A percentile compares a stretch with the other conserved stretches of the same genome.
Conservation (phyloP, 441 rosid genomes). For the Breynia disticha region DNA sequence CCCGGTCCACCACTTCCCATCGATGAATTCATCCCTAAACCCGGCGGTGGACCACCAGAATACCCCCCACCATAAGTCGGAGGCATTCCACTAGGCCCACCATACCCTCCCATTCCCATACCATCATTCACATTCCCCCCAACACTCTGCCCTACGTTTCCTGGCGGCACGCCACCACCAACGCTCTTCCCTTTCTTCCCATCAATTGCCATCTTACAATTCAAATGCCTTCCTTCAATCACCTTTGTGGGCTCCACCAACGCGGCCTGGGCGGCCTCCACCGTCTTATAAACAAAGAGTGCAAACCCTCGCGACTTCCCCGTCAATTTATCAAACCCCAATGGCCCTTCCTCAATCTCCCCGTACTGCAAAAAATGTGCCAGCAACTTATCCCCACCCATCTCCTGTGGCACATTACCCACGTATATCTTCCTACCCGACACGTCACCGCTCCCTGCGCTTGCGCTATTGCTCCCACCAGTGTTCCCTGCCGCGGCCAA, state of each 20-base stretch:
- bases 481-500: slow-evolving; percentile 70
- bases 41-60: slow-evolving; percentile 24
- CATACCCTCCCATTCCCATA: slow-evolving; percentile 41
- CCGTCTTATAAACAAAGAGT: slow-evolving; percentile 65
- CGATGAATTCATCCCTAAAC: slow-evolving; percentile 22
- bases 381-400: slow-evolving; percentile 54
- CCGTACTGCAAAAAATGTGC: slow-evolving; percentile 51
- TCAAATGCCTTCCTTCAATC: slow-evolving; percentile 57
- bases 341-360: slow-evolving; percentile 78
- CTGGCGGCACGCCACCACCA: slow-evolving; percentile 4
- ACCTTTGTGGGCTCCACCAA: slow-evolving; percentile 56
- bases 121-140: slow-evolving; percentile 26
- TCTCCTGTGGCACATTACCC: slow-evolving; percentile 56
- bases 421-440: slow-evolving; percentile 74
- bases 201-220: slow-evolving; percentile 59
- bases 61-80: slow-evolving; percentile 23
- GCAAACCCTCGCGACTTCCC: slow-evolving; percentile 77
- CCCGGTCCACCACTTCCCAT: slow-evolving; percentile 23
- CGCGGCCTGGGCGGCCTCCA: slow-evolving; percentile 65
- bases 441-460: slow-evolving; percentile 26
- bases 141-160: slow-evolving; percentile 3
- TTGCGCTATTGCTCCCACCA: slow-evolving; percentile 14
- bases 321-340: slow-evolving; percentile 73
- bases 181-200: slow-evolving; percentile 51
- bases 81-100: slow-evolving; percentile 9